Conservation (phyloP, 208 protist species). For the Acanthamoeba lenticulata region DNA sequence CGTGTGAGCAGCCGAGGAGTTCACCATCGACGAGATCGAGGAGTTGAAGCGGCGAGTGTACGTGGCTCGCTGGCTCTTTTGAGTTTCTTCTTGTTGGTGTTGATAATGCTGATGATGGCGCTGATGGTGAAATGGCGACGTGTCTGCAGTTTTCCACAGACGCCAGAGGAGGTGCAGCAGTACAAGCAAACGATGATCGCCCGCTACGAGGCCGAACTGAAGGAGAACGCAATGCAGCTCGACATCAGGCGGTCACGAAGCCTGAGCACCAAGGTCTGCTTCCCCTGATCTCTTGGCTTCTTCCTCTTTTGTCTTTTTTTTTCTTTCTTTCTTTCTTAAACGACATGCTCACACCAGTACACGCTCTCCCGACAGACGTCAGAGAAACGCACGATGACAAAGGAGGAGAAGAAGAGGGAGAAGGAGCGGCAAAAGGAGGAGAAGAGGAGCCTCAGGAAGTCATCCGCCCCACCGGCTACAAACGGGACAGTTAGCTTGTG, state of each 20-base stretch:
- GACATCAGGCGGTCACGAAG: not conserved
- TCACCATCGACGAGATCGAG: no score
- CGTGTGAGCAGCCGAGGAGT: no score
- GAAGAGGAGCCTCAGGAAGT: not conserved
- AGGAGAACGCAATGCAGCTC: not conserved
- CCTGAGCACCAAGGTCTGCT: not conserved
- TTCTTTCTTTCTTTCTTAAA: no score
- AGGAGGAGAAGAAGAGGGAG: not conserved
- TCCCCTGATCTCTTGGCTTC: not conserved
- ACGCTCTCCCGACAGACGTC: not conserved
- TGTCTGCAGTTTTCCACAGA: not conserved
- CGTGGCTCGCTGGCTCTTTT: no score
- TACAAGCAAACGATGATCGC: constrained; percentile 13
- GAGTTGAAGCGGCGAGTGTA: no score
- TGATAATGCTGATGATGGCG: no score
- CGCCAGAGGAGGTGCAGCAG: not conserved
- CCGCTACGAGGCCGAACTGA: not conserved
- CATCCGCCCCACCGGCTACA: not conserved
- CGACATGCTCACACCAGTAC: no score
- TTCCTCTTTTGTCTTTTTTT: not conserved
- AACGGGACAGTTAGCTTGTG: no score
- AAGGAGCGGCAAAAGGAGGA: not conserved
- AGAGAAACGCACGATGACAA: not conserved
- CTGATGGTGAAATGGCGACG: not conserved
- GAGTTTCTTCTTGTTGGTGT: no score